These are phyloP conservation scores for Diphasiastrum complanatum DNA, from an alignment of 83 land plant species.

Conservation along the genomic window DNA sequence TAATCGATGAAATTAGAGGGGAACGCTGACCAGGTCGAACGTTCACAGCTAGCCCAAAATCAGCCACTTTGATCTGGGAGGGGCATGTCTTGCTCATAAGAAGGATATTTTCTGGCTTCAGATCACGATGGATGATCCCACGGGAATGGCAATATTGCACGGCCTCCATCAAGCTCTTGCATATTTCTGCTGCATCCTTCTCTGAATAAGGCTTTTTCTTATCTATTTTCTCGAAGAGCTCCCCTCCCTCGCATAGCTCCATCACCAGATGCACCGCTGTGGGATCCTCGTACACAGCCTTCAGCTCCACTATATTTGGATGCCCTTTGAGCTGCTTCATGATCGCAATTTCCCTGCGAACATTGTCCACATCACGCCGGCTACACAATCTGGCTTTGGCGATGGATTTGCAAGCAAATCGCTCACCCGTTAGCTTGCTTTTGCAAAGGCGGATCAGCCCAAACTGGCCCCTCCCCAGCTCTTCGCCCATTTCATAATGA, in stretches of 20 bases:
- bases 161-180: slow-evolving; percentile 5
- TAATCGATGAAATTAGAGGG: not conserved
- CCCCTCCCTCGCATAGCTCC: no score
- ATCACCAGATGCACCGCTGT: not conserved
- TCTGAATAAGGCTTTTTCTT: not conserved
- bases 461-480: slow-evolving; percentile 6
- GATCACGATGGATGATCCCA: slow-evolving; percentile 9
- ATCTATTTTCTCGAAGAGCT: not conserved
- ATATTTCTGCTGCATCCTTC: not conserved
- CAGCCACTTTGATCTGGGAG: slow-evolving; percentile 3
- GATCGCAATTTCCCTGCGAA: not conserved
- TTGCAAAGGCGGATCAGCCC: not conserved
- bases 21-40: not conserved
- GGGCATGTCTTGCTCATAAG: not conserved
- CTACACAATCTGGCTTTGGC: not conserved
- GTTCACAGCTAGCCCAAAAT: slow-evolving; percentile 3
- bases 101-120: slow-evolving; percentile 14
- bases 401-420: not conserved
- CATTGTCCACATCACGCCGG: not conserved
- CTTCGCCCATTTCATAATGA: not conserved
- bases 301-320: not conserved
- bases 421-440: not conserved
- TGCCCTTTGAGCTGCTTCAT: not conserved
- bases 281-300: not conserved
- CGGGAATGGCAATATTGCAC: not conserved